Evolutionary conservation across 139 green algal species (phyloP), one percentile per base, ranked within the genome.

Genomic region (Chlorella sp.): DNA sequence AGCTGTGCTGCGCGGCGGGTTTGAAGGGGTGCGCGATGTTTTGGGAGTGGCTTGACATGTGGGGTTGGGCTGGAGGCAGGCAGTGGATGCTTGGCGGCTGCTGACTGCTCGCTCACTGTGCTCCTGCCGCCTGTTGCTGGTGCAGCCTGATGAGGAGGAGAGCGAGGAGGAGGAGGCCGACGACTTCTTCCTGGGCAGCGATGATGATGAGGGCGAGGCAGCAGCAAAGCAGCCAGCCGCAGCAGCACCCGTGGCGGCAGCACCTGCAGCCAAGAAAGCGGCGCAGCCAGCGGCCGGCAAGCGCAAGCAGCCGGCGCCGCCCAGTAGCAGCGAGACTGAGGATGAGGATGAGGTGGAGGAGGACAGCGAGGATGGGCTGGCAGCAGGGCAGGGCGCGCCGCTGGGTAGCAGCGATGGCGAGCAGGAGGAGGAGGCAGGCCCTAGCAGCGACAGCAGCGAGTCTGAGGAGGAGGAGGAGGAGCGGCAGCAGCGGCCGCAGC

Each of bases 101-200:
- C n/a, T n/a, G n/a, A n/a, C n/a, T n/a, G n/a, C n/a, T n/a, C n/a
- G n/a, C n/a, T n/a, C n/a, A n/a, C n/a, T n/a, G n/a, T n/a, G n/a
- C n/a, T n/a, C n/a, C n/a, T n/a, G n/a, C n/a, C n/a, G n/a, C n/a
- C n/a, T n/a, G n/a, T n/a, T n/a, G 54, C 41, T 56, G 26, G 24
- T 1, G 17, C 58, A 36, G 28, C 46, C 22, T 2, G 41, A 1
- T 17, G 64, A 6, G 17, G 62, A 64, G 32, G 54, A 32, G 51
- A 34, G 17, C 6, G 73, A 17, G 36, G 30, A 43, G 67, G 78
- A 73, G 9, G 87, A 90, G 81, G 48, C 80, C 19, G 89, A 92
- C 44, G 89, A 92, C 75, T 92, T 92, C 69, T 91, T 92, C 74
- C 64, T 91, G 36, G 74, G 43, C 36, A 72, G 43, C 17, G 81